Percentiles rank a stretch among this genome's conserved stretches.
Conservation (phyloP, 2,329 filamentous ascomycete species). For the Pseudogymnoascus sp. region DNA sequence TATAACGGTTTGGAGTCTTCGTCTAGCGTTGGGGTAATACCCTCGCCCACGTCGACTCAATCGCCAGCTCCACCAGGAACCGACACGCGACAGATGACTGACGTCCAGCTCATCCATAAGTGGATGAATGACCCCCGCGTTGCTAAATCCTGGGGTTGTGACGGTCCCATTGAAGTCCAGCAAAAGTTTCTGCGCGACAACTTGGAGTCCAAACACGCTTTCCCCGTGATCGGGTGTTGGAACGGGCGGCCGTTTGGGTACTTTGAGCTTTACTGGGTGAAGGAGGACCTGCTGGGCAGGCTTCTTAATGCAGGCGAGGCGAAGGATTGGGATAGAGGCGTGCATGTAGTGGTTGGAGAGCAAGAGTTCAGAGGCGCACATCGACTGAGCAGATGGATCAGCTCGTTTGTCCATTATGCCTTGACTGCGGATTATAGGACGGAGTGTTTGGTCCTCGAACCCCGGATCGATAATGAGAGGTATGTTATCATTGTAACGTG, state of each 20-base stretch:
- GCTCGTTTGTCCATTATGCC: slow-evolving; percentile 78
- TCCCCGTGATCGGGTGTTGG: slow-evolving; percentile 89
- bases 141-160: slow-evolving; percentile 73
- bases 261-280: slow-evolving; percentile 98
- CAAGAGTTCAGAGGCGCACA: slow-evolving; percentile 80
- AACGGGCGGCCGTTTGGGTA: slow-evolving; percentile 93
- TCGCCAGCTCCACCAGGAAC: slow-evolving; percentile 29
- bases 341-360: slow-evolving; percentile 86
- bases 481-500: slow-evolving; percentile 36
- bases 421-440: slow-evolving; percentile 72
- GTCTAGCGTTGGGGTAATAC: slow-evolving; percentile 12
- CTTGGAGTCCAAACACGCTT: slow-evolving; percentile 64
- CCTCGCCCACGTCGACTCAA: slow-evolving; percentile 39
- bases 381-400: slow-evolving; percentile 71
- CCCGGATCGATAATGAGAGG: slow-evolving; percentile 84
- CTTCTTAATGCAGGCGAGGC: slow-evolving; percentile 55
- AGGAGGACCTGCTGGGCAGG: slow-evolving; percentile 72
- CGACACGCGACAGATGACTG: slow-evolving; percentile 33
- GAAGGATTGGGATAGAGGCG: slow-evolving; percentile 75
- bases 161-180: slow-evolving; percentile 45
- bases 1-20: slow-evolving; percentile 49
- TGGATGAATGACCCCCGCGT: slow-evolving; percentile 90
- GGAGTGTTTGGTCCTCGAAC: slow-evolving; percentile 76
- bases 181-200: slow-evolving; percentile 59
- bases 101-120: slow-evolving; percentile 63